Base-by-base conservation (phyloP, 805 yeast species). In the Hanseniaspora valbyensis region DNA sequence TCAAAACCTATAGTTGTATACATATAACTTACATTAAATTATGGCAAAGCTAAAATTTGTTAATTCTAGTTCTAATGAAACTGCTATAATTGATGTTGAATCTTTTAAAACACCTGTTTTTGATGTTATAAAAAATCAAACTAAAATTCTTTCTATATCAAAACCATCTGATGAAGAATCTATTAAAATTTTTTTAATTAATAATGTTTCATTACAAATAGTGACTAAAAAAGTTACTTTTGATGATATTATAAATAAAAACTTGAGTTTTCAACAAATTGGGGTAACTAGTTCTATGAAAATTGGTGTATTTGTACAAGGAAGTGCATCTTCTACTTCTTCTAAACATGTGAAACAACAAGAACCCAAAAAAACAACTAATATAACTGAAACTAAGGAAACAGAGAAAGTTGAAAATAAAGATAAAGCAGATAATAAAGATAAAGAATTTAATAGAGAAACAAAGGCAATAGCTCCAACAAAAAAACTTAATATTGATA, bases 11-110 rank as follows among this genome's bases (percentile, higher is more conserved):
- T n/a, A n/a, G n/a, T n/a, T n/a, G n/a, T n/a, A n/a, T n/a, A n/a
- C n/a, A n/a, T n/a, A n/a, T n/a, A n/a, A n/a, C n/a, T n/a, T n/a
- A n/a, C n/a, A n/a, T n/a, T n/a, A n/a, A n/a, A 18, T 28, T 4
- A 46, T 46, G 51, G 40, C 25, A 5, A 46, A 46, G 26, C 24
- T 46, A 19, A 46, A 46, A 33, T 25, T 46, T 2, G 42, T 33
- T 21, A 46, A 46, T 16, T 7, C 44, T 16, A 24, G 13, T 6
- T 32, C 19, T 19, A 40, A 32, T 24, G 51, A 46, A 18, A 46
- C 44, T 14, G 51, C 41, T 1, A 26, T 46, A n/a, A 26, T 46
- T 18, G 44, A 46, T 32, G 40, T 46, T 24, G 32, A 7, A 3
- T 33, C 42, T 22, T 26, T 46, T 3, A 46, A 18, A 4, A 21